Base-by-base conservation (phyloP, 2,329 filamentous ascomycete species). In the Colletotrichum phormii region DNA sequence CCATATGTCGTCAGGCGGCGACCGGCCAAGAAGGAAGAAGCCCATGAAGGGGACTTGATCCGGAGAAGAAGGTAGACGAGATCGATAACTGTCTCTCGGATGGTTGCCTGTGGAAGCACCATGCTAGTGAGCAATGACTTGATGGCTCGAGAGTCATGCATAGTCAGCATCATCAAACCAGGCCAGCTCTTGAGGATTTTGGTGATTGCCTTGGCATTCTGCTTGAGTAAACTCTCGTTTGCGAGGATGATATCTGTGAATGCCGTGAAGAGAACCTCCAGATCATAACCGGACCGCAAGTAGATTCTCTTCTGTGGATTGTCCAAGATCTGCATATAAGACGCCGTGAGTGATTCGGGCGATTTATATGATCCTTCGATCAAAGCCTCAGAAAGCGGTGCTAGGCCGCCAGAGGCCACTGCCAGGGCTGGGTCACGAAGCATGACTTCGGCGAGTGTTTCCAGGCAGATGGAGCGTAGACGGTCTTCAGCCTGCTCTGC, bases 31-130 rank as follows among this genome's bases (percentile, higher is more conserved):
- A 98, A 99, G 0, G 96, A 97, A 0, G 95, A 95, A 8, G 97
- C 97, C 97, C 97, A 99, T 9, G 95, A 92, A 55, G 97, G 91
- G 71, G 95, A 93, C 77, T 98, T 98, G 79, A 99, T 98, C 46
- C 96, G 91, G 64, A 99, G 83, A 3, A 92, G 81, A 0, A 88
- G 88, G 78, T 97, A 98, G 22, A 99, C 83, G 13, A 99, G 86
- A 80, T 99, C 97, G 73, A 99, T 88, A 22, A 98, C 91, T 0
- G 95, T 92, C 79, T 97, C 95, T 61, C 89, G 85, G 60, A 92
- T 87, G 0, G 82, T 79, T 6, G 87, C 82, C 66, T 86, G 89
- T 0, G 90, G 90, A 11, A 91, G 82, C 57, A 90, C 85, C 79
- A 93, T 86, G 75, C 89, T 91, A n/a, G 88, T 86, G 62, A 92